Base-by-base conservation (phyloP, 2,329 filamentous ascomycete species). In the Claviceps capensis region DNA sequence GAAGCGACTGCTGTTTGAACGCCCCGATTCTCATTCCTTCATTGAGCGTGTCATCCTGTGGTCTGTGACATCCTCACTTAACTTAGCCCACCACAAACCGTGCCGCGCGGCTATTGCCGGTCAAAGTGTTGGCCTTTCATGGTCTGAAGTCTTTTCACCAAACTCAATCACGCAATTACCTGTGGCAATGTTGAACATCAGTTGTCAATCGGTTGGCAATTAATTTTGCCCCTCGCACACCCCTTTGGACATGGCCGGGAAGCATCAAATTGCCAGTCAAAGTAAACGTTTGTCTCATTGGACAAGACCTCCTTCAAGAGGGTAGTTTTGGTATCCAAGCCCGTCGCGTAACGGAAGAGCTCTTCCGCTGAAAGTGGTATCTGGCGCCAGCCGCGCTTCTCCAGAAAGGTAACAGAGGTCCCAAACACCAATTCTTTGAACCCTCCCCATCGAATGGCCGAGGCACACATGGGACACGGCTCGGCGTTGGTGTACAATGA, bases 391-490 rank as follows among this genome's bases (percentile, higher is more conserved):
- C 75, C 76, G 40, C 67, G 61, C 38, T 67, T 62, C 13, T 74
- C 62, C 36, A 79, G 63, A 5, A 62, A 66, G 23, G 71, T 64
- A 53, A 77, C 75, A 26, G 67, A 71, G 1, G 74, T 78, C 5
- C 75, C 75, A 57, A 73, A 79, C 7, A 80, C 68, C 58, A 75
- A 76, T 62, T 79, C 77, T 40, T 65, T 67, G 64, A 80, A 78
- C 0, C 74, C 74, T 0, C 75, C 68, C 74, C 74, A 79, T 1
- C 75, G 70, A 55, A 79, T 77, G 0, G 75, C 76, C 6, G 74
- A 71, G 1, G 77, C 75, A 57, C 77, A 81, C 72, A 79, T 81
- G 6, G 76, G 72, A 60, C 77, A 80, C 52, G 71, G 73, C 61
- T 80, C 76, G 2, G 72, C 76, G 59, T 76, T 80, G 22, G 76